A percentile compares a stretch with the other conserved stretches of the same genome.
Evolutionary conservation across 306 rosid species (phyloP).

Genomic region (Cucurbita maxima): DNA sequence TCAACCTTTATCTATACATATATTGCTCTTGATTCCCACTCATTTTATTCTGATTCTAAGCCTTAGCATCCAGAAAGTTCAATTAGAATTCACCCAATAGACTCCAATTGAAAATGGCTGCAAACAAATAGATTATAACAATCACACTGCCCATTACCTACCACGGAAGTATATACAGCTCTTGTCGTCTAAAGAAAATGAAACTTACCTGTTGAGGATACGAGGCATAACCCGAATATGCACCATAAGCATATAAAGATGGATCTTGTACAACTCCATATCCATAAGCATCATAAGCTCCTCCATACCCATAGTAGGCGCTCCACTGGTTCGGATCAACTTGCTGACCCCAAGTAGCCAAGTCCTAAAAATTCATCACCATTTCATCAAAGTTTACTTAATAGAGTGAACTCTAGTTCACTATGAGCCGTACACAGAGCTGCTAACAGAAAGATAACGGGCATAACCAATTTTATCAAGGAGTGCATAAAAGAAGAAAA

Average conservation of each 20-base stretch:
- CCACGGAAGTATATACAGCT: not conserved
- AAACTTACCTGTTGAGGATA: constrained; percentile 66
- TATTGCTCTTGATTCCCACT: not conserved
- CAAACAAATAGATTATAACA: not conserved
- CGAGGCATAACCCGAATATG: constrained; percentile 63
- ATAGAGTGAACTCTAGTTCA: not conserved
- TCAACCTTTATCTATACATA: not conserved
- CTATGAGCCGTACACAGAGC: not conserved
- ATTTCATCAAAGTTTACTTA: not conserved
- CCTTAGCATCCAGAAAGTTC: not conserved
- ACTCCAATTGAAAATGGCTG: constrained; percentile 1
- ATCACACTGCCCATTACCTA: not conserved
- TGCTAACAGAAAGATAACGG: not conserved
- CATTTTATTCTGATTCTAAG: constrained; percentile 4
- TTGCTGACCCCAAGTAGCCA: constrained; percentile 61
- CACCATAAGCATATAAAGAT: constrained; percentile 55
- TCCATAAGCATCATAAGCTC: constrained; percentile 72
- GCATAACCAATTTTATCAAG: not conserved
- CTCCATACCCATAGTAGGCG: constrained; percentile 75
- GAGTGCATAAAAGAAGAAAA: not conserved
- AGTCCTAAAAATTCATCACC: constrained; percentile 32
- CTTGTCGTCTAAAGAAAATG: not conserved
- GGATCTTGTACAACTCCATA: constrained; percentile 70
- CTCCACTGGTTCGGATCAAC: constrained; percentile 69
- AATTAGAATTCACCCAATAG: not conserved